Evolutionary conservation across 208 protist genomes (phyloP), one percentile per base, ranked within the genome.

Genomic region (Wallacemonas sp.): DNA sequence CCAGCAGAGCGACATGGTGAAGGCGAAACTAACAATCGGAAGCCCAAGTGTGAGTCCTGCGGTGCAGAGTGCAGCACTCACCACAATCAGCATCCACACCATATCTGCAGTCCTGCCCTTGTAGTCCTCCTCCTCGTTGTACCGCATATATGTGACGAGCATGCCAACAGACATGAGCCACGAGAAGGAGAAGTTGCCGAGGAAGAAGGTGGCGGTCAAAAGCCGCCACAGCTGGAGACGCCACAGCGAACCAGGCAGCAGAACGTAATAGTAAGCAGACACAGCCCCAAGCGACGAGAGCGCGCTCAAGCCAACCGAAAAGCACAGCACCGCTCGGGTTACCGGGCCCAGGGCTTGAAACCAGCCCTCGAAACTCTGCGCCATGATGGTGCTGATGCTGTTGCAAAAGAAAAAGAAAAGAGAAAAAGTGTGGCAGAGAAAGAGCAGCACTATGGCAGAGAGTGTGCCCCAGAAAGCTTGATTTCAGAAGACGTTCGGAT

Each of bases 1-100:
- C 89, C 91, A 96, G 66, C 86, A 92, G 19, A 96, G 75, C 2
- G 84, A 63, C 77, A 94, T 88, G 17, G 82, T 58, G 28, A 96
- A 54, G 21, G 80, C 72, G 62, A 80, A 84, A 58, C 84, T 88
- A 4, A 79, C 83, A 33, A 89, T 54, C 27, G 75, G 72, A 6
- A 91, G 31, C 11, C 67, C 56, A 3, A 92, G 54, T 14, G 75
- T 42, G 6, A 86, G 42, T 11, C 80, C 79, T 6, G 63, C 59
- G n/a, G 62, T 26, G 12, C 70, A 74, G 2, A 83, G 53, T 22
- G 11, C 56, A 14, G 59, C 30, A 12, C 81, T 69, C 21, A 96
- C 49, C 9, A 93, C 62, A 41, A 85, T 12, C n/a, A 90, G 64
- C 82, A 94, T 91, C 75, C 84, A 94, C 30, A 83, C 62, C 58